These are phyloP conservation scores for Bipolaris gigantea DNA, from an alignment of 2,329 filamentous ascomycete species.

Conservation along the genomic window DNA sequence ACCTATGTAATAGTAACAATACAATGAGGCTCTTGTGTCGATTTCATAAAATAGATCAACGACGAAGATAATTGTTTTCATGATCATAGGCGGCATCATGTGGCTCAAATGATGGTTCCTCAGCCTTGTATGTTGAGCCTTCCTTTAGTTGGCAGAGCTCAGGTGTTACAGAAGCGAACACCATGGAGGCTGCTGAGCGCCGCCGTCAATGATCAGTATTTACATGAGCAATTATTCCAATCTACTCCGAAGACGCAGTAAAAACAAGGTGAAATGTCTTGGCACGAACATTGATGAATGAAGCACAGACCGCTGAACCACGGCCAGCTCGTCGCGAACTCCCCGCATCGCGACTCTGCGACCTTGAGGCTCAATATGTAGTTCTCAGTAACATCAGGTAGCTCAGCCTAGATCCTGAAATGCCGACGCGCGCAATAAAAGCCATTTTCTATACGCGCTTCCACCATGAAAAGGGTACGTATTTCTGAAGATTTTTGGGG, in stretches of 20 bases:
- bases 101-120: not conserved
- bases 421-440: conserved; percentile 54
- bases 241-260: not conserved
- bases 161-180: no score
- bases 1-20: no score
- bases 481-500: not conserved
- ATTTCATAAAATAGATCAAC: not conserved
- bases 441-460: conserved; percentile 70
- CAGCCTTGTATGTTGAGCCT: not conserved
- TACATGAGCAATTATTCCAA: not conserved
- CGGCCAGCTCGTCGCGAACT: conserved; percentile 4
- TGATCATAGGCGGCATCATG: not conserved
- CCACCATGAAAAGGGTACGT: conserved; percentile 55
- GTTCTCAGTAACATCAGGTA: conserved; percentile 3
- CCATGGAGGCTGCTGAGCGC: no score
- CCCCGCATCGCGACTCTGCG: conserved; percentile 6
- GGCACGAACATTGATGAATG: not conserved
- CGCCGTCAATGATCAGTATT: no score
- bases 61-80: not conserved
- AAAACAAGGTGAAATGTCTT: not conserved
- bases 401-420: conserved; percentile 15
- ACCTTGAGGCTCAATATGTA: conserved; percentile 24
- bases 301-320: conserved; percentile 12
- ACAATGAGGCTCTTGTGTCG: no score
- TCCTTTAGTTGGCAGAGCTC: no score